phyloP scores from a whole-genome alignment of 1,284 basidiomycete genomes.

The Puccinia horiana region DNA sequence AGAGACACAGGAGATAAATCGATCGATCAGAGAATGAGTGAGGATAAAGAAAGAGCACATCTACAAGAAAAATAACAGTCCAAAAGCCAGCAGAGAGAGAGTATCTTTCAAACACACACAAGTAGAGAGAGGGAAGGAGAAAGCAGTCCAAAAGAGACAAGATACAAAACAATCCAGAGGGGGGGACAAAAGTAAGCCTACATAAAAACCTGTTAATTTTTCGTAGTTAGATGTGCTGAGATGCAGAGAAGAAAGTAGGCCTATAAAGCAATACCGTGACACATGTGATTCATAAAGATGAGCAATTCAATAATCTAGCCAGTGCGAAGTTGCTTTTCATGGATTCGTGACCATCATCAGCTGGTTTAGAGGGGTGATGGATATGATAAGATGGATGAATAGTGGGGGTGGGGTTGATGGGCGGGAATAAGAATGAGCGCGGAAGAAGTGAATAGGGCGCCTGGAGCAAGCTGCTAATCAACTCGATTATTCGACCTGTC shows the following conservation, averaged over 20 bases:
- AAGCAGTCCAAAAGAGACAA: too few species aligned
- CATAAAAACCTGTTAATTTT: too few species aligned
- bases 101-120: neutral
- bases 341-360: neutral
- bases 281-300: neutral
- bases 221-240: too few species aligned
- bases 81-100: too few species aligned
- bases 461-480: neutral
- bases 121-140: neutral
- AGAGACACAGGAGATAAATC: too few species aligned
- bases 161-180: neutral
- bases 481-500: conserved; percentile 8
- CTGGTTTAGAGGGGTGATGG: neutral
- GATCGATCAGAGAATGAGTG: too few species aligned
- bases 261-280: too few species aligned
- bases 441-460: neutral
- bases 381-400: neutral
- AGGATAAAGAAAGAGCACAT: too few species aligned
- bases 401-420: neutral
- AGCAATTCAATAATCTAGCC: neutral
- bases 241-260: neutral
- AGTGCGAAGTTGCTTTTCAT: conserved; percentile 28
- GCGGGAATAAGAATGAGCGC: neutral
- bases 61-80: too few species aligned
- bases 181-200: too few species aligned